Percentiles rank a stretch among this genome's conserved stretches.
Evolutionary conservation across 2,329 filamentous ascomycete genomes (phyloP).

Genomic region (Thielaviopsis euricoi): DNA sequence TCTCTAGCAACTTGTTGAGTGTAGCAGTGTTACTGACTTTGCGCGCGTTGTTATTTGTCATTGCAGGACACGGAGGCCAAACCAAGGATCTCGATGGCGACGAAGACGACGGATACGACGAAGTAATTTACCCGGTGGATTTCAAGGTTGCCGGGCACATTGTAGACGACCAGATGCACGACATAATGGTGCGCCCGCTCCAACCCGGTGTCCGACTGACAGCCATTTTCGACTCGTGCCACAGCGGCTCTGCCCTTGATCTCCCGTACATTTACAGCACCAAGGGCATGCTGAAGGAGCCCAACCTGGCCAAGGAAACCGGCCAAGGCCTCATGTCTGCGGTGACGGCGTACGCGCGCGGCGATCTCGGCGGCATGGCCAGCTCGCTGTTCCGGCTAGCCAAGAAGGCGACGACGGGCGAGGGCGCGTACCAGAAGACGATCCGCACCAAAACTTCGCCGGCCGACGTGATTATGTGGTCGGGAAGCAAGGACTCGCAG

Average conservation of each 20-base stretch:
- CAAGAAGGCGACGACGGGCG: constrained; percentile 56
- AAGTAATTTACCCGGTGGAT: constrained; percentile 41
- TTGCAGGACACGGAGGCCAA: constrained; percentile 37
- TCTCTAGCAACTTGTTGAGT: not conserved
- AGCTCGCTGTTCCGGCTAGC: constrained; percentile 58
- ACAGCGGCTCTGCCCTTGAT: constrained; percentile 40
- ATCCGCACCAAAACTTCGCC: constrained; percentile 72
- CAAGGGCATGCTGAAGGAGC: constrained; percentile 56
- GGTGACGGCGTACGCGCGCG: constrained; percentile 58
- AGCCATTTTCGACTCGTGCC: constrained; percentile 37
- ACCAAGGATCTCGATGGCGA: constrained; percentile 39
- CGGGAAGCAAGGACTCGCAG: constrained; percentile 76
- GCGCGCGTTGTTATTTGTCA: not conserved
- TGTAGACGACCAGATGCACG: constrained; percentile 42
- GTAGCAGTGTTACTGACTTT: not conserved
- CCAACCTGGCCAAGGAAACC: constrained; percentile 55
- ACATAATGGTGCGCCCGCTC: constrained; percentile 46
- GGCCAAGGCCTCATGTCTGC: constrained; percentile 49
- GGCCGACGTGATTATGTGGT: constrained; percentile 87
- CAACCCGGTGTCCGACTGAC: constrained; percentile 51
- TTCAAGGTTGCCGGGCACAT: constrained; percentile 37
- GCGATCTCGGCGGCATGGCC: constrained; percentile 63
- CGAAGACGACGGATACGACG: constrained; percentile 39
- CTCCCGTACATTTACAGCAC: constrained; percentile 47
- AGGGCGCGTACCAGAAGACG: constrained; percentile 56